Percentiles rank a stretch among this genome's conserved stretches.
Evolutionary conservation across 257 asterid genomes (phyloP).

Genomic region (Nicotiana noctiflora): DNA sequence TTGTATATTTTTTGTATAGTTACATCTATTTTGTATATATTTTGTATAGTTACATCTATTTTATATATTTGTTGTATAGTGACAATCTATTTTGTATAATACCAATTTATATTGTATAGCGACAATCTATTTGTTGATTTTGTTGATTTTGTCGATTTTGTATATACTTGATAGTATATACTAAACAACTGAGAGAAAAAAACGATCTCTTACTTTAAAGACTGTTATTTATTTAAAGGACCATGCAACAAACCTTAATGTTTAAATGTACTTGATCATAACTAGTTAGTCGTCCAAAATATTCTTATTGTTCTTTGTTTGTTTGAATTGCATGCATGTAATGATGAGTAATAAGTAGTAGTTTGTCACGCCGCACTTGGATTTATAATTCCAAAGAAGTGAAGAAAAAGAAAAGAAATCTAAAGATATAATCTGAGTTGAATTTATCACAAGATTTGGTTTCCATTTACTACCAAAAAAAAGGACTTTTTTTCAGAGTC

Average conservation of each 20-base stretch:
- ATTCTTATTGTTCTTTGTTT: not conserved
- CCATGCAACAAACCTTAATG: not conserved
- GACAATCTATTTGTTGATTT: too few relatives aligned
- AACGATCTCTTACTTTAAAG: not conserved
- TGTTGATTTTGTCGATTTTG: too few relatives aligned
- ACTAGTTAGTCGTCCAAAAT: too few relatives aligned
- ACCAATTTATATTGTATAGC: too few relatives aligned
- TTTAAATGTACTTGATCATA: too few relatives aligned
- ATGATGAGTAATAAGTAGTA: conserved; percentile 22
- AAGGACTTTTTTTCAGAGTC: conserved; percentile 24
- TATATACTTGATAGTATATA: not conserved
- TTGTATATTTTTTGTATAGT: too few relatives aligned
- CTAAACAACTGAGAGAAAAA: conserved; percentile 7
- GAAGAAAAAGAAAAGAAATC: not conserved
- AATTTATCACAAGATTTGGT: conserved; percentile 28
- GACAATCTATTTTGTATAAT: too few relatives aligned
- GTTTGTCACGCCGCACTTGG: conserved; percentile 15
- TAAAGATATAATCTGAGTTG: conserved; percentile 18
- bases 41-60: too few relatives aligned
- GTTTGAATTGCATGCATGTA: conserved; percentile 7
- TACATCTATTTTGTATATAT: too few relatives aligned
- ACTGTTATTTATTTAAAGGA: not conserved
- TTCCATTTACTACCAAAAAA: conserved; percentile 31
- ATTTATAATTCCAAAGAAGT: conserved; percentile 21
- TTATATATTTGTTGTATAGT: too few relatives aligned